A percentile compares a stretch with the other conserved stretches of the same genome.
phyloP scores from a whole-genome alignment of 2,329 filamentous ascomycete genomes.

The Diaporthe sp. region DNA sequence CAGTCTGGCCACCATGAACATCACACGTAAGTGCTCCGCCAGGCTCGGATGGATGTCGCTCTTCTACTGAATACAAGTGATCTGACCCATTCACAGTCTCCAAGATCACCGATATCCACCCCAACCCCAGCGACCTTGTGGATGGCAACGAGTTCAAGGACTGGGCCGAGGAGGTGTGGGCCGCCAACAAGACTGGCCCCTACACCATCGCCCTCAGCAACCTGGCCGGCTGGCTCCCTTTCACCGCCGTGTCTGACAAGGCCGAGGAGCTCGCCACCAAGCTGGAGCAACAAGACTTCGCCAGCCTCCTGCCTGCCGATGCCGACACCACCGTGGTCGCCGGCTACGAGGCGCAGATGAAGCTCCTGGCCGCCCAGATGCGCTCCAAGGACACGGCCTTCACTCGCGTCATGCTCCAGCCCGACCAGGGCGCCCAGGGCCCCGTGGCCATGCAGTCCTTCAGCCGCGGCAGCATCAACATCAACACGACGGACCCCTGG shows the following conservation, averaged over 20 bases:
- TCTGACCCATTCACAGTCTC: conserved; percentile 18
- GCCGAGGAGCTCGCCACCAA: conserved; percentile 51
- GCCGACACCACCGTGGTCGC: conserved; percentile 52
- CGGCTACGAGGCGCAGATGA: conserved; percentile 56
- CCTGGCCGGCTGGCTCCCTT: conserved; percentile 53
- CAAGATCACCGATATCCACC: conserved; percentile 43
- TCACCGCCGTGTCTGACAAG: conserved; percentile 51
- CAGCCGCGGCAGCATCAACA: conserved; percentile 55
- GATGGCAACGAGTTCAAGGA: conserved; percentile 43
- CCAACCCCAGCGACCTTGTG: conserved; percentile 49
- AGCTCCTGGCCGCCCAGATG: conserved; percentile 52
- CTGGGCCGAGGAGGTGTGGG: conserved; percentile 50
- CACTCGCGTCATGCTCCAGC: conserved; percentile 50
- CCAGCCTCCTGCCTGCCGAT: conserved; percentile 50
- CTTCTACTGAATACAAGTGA: not conserved
- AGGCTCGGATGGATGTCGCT: not conserved
- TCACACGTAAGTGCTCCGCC: conserved; percentile 45
- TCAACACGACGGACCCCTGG: conserved; percentile 56
- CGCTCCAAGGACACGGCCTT: conserved; percentile 53
- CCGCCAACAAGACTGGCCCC: conserved; percentile 49
- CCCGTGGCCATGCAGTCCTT: conserved; percentile 41
- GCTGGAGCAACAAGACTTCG: conserved; percentile 51
- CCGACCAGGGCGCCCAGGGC: conserved; percentile 35
- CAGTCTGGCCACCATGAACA: conserved; percentile 47
- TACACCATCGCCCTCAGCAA: conserved; percentile 53